These are phyloP conservation scores for Phaeosphaeria sp. DNA, from an alignment of 2,329 filamentous ascomycete species.

Conservation along the genomic window DNA sequence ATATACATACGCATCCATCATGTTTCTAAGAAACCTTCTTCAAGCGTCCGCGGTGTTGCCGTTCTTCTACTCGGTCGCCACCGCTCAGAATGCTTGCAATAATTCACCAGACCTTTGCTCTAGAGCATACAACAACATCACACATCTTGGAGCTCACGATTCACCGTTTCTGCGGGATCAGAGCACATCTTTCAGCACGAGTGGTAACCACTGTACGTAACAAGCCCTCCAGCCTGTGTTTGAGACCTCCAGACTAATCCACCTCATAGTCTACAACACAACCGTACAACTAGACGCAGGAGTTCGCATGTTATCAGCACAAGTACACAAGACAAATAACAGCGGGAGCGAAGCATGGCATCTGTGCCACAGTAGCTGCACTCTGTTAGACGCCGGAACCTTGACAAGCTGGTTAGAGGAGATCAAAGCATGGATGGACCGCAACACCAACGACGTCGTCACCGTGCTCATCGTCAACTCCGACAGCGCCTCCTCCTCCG, in stretches of 20 bases:
- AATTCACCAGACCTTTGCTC: conserved; percentile 78
- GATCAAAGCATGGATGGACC: conserved; percentile 73
- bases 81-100: conserved; percentile 69
- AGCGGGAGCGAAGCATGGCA: conserved; percentile 56
- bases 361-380: conserved; percentile 74
- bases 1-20: conserved; percentile 19
- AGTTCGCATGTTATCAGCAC: conserved; percentile 73
- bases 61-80: conserved; percentile 34
- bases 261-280: conserved; percentile 63
- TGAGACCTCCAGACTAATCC: not conserved
- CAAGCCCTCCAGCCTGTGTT: not conserved
- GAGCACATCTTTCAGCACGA: conserved; percentile 66
- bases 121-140: conserved; percentile 76
- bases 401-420: conserved; percentile 68
- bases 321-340: conserved; percentile 69
- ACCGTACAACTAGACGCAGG: conserved; percentile 74
- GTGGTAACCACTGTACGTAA: conserved; percentile 69
- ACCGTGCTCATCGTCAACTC: conserved; percentile 77
- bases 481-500: conserved; percentile 62
- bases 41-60: conserved; percentile 34
- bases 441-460: conserved; percentile 75
- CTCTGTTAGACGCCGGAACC: conserved; percentile 71
- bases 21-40: conserved; percentile 40
- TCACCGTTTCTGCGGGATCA: conserved; percentile 73
- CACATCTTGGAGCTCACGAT: conserved; percentile 79